Conservation (phyloP, 139 green algal genomes). For the Chlamydomonas urium region DNA sequence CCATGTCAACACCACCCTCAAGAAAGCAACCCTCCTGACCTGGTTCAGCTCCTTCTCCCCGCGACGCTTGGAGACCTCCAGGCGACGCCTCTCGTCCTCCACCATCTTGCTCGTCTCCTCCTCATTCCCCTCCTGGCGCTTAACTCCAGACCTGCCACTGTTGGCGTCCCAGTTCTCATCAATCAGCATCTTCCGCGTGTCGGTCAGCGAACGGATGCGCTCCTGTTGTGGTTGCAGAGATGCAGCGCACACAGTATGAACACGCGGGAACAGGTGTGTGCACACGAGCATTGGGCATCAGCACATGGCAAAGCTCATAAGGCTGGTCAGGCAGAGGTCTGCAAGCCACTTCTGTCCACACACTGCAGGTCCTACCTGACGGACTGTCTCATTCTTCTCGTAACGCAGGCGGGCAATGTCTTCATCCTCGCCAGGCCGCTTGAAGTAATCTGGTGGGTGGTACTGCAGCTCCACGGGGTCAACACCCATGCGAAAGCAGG, state of each 20-base stretch:
- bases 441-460: conserved; percentile 55
- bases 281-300: too few species aligned
- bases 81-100: conserved; percentile 70
- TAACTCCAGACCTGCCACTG: neutral
- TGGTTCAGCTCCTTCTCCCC: conserved; percentile 63
- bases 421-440: conserved; percentile 14
- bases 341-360: too few species aligned
- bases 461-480: conserved; percentile 73
- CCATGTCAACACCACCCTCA: too few species aligned
- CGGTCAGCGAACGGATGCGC: conserved; percentile 44
- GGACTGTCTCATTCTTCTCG: conserved; percentile 57
- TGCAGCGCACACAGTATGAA: too few species aligned
- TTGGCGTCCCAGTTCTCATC: conserved; percentile 34
- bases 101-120: conserved; percentile 40
- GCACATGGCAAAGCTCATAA: too few species aligned
- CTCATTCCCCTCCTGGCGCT: neutral
- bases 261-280: too few species aligned
- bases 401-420: conserved; percentile 50
- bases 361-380: conserved; percentile 48
- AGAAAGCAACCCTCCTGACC: neutral
- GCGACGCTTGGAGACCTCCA: conserved; percentile 74
- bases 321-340: too few species aligned
- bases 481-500: conserved; percentile 76
- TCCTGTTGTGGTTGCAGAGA: conserved; percentile 1
- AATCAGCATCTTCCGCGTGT: conserved; percentile 59